Percentiles rank a stretch among this genome's conserved stretches.
Evolutionary conservation across 139 green algal genomes (phyloP).

Genomic region (Tetradesmus obliquus): DNA sequence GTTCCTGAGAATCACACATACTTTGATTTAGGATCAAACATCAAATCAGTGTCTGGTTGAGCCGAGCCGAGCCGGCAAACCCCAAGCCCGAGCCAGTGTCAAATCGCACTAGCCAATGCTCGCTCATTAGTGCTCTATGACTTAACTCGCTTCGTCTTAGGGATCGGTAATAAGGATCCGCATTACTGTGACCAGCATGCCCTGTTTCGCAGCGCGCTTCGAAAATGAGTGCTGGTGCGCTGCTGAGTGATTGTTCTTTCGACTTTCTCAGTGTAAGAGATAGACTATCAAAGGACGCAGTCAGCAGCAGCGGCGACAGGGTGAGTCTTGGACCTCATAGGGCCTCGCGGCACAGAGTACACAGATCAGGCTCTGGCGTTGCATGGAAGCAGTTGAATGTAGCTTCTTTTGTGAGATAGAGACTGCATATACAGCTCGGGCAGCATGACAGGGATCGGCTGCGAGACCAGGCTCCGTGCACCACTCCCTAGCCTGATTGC

Average conservation of each 20-base stretch:
- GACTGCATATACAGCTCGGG: background rate
- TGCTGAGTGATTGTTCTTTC: conserved; percentile 4
- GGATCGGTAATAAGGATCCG: background rate
- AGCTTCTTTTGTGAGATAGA: background rate
- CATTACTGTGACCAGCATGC: background rate
- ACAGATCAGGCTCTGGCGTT: background rate
- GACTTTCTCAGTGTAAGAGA: background rate
- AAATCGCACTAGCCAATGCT: background rate
- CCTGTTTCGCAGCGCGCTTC: background rate
- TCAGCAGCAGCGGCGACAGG: background rate
- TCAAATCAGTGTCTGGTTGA: background rate
- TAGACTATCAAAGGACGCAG: background rate
- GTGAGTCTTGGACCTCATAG: background rate
- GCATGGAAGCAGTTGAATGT: background rate
- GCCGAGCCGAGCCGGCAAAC: background rate
- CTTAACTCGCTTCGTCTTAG: background rate
- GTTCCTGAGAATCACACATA: background rate
- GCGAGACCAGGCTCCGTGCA: background rate
- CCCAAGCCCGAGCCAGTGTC: background rate
- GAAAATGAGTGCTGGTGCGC: background rate
- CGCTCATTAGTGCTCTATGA: background rate
- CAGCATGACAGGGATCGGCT: background rate
- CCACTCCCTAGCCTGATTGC: background rate
- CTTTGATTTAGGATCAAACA: too few species aligned
- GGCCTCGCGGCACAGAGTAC: background rate